Base-by-base conservation (phyloP, 768 basidiomycete species). In the Auricularia sp. region DNA sequence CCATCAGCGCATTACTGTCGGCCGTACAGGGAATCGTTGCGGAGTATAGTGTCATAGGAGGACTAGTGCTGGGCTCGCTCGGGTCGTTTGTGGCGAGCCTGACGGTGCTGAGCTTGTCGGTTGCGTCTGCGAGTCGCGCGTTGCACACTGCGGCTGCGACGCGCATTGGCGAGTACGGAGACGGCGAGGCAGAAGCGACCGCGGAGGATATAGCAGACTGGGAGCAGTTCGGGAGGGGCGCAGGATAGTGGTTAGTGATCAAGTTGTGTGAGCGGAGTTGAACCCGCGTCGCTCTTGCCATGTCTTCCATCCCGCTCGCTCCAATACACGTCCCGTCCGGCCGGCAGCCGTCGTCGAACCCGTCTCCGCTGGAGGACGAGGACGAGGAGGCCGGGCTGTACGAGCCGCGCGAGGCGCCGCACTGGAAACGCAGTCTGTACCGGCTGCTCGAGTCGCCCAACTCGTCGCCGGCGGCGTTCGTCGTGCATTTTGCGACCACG, bases 401-500 rank as follows among this genome's bases (percentile, higher is more conserved):
- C 56, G 14, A 14, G 29, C 56, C 56, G 14, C 21, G 23, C 29
- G 16, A 29, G 56, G 11, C 23, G 56, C 8, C 56, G 56, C 29
- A 14, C 29, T 59, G 56, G 56, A 14, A 34, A 18, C 56, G 23
- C 23, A 6, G 14, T 6, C 56, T 59, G 21, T 29, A 59, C 56
- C 14, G 29, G 23, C 56, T 59, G 29, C 56, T 59, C 21, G 56
- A 59, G 34, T 6, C 56, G 29, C 56, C 56, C 23, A 59, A 59
- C 56, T 87, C 89, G 0, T 91, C 89, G 0, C 74, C 80, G 0
- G 78, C 87, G 1, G 93, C 93, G 0, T 92, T 94, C 72, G 71
- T 89, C 33, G 72, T 93, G 1, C 90, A 93, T 72, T 76, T 89
- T 67, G 72, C 84, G 61, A 84, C 83, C 35, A 92, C 90, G 0